Conservation (phyloP, 192 early-diverging fungal species). For the Mortierella antarctica region DNA sequence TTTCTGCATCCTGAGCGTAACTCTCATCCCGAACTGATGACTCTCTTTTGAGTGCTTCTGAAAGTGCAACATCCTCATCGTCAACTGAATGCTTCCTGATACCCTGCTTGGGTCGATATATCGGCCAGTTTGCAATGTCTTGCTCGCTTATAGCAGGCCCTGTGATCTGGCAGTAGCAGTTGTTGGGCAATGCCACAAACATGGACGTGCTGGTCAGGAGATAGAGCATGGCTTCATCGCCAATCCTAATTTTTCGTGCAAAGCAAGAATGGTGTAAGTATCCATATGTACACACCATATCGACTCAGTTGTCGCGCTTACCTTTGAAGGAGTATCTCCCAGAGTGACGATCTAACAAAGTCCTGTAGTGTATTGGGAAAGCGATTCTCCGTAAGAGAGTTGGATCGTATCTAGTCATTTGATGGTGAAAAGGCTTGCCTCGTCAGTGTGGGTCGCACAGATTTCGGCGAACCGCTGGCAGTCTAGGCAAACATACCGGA, state of each 20-base stretch:
- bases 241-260: slow-evolving; percentile 20
- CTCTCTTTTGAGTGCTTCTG: too few species aligned
- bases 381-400: slow-evolving; percentile 9
- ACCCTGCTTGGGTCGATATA: too few species aligned
- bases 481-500: too few species aligned
- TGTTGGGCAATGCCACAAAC: slow-evolving; percentile 46
- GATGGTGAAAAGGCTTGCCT: background rate
- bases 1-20: background rate
- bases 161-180: slow-evolving; percentile 55
- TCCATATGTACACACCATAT: too few species aligned
- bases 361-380: slow-evolving; percentile 26
- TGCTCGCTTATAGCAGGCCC: slow-evolving; percentile 34
- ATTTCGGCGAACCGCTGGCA: too few species aligned
- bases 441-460: background rate
- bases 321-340: slow-evolving; percentile 28
- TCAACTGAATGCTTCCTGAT: slow-evolving; percentile 6
- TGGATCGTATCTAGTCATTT: background rate
- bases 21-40: too few species aligned
- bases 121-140: background rate
- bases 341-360: slow-evolving; percentile 17
- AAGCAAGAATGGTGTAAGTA: too few species aligned
- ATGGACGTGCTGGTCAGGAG: slow-evolving; percentile 44
- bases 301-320: background rate
- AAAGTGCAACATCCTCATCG: too few species aligned
- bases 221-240: slow-evolving; percentile 35